Base-by-base conservation (phyloP, 805 yeast genomes). In the Saccharomycopsis sp. region DNA sequence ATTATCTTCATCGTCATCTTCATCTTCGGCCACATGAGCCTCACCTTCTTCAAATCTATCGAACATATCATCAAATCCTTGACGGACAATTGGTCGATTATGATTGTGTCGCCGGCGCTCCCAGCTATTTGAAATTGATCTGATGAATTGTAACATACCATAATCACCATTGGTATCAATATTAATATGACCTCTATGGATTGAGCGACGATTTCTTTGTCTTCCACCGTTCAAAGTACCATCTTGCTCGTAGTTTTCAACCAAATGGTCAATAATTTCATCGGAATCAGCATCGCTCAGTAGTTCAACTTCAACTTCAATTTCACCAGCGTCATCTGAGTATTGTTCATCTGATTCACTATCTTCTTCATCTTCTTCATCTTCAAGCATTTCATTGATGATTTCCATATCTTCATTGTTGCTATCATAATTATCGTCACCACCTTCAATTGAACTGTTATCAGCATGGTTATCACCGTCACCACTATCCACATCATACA, bases 401-500 rank as follows among this genome's bases (percentile, higher is more conserved):
- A 9, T 6, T 14, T 31, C 35, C 20, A 8, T 14, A n/a, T n/a
- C n/a, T 3, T 44, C 49, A 29, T 47, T 51, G 26, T 51, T 47
- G 19, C 48, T 53, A 21, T 54, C 56, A 6, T 52, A 60, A 5
- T 53, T 55, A 11, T 53, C 58, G 14, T 27, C 40, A 42, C n/a
- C n/a, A n/a, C n/a, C n/a, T n/a, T n/a, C n/a, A n/a, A n/a, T n/a
- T 45, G 20, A 56, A 49, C 13, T 51, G 47, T 17, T 57, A 47
- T 35, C 54, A 40, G 37, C 54, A 11, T 49, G 54, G 8, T 56
- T 63, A 6, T 55, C 59, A 11, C 57, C 64, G n/a, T 58, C 63
- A 31, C 54, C 61, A 11, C 56, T 65, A 22, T 51, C 60, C 11
- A 57, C 60, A 5, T 60, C 55, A 3, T n/a, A n/a, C n/a, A n/a